A percentile compares a stretch with the other conserved stretches of the same genome.
These are phyloP conservation scores for Leishmania tarentolae DNA, from an alignment of 208 protist genomes.

Conservation along the genomic window DNA sequence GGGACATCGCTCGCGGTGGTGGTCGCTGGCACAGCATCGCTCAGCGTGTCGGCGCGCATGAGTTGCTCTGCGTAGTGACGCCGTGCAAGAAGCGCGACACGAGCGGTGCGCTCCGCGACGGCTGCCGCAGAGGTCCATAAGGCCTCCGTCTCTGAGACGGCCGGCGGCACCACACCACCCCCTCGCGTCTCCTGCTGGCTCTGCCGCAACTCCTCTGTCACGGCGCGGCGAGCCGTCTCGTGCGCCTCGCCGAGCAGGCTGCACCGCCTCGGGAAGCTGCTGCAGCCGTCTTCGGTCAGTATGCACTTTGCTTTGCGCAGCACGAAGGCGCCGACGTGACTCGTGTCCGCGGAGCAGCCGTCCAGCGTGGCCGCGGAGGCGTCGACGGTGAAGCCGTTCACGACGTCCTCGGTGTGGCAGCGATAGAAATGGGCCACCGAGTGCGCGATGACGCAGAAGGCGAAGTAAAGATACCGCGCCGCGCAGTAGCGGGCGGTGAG, in stretches of 20 bases:
- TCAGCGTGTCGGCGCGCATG: slow-evolving; percentile 2
- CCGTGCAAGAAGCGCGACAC: slow-evolving; percentile 10
- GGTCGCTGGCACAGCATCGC: neutral
- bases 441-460: slow-evolving; percentile 72
- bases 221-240: slow-evolving; percentile 16
- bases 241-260: slow-evolving; percentile 26
- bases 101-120: slow-evolving; percentile 4
- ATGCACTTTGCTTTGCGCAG: slow-evolving; percentile 74
- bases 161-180: neutral
- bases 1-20: neutral
- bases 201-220: neutral
- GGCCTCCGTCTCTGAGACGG: neutral
- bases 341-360: slow-evolving; percentile 60
- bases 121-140: slow-evolving; percentile 9
- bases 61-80: slow-evolving; percentile 8
- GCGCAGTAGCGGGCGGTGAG: slow-evolving; percentile 60
- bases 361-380: slow-evolving; percentile 68
- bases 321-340: slow-evolving; percentile 75
- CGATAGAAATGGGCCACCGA: slow-evolving; percentile 71
- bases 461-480: slow-evolving; percentile 69
- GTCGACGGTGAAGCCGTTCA: slow-evolving; percentile 86
- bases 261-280: slow-evolving; percentile 42
- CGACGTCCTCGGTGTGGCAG: slow-evolving; percentile 67
- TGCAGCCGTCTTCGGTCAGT: slow-evolving; percentile 44
- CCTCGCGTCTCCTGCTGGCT: neutral